Evolutionary conservation across 352 stramenopile genomes (phyloP).

Genomic region (Phytophthora constricta): DNA sequence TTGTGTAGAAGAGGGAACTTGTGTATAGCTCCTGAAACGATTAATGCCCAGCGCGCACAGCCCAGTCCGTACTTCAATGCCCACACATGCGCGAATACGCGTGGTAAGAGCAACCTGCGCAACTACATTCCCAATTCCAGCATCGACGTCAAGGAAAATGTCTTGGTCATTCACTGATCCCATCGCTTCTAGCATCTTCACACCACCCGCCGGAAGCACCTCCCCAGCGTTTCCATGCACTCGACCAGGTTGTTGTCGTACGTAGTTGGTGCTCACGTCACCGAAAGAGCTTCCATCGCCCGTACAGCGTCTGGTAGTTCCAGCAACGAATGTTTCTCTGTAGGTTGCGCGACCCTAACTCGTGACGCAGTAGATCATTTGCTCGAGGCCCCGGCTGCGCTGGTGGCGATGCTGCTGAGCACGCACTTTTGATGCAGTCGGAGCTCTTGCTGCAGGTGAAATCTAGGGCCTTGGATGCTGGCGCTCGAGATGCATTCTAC

Average conservation of each 20-base stretch:
- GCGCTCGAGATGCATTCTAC: too few relatives aligned
- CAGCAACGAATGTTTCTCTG: too few relatives aligned
- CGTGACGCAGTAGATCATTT: too few relatives aligned
- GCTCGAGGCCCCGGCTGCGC: too few relatives aligned
- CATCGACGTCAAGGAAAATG: conserved; percentile 8
- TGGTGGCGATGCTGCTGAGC: not conserved
- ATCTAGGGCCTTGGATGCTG: too few relatives aligned
- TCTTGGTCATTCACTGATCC: not conserved
- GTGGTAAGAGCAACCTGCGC: conserved; percentile 1
- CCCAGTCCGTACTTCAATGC: not conserved
- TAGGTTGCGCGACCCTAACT: not conserved
- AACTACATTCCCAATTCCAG: conserved; percentile 5
- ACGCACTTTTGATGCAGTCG: not conserved
- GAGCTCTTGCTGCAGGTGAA: too few relatives aligned
- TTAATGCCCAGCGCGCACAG: not conserved
- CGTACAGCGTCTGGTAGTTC: not conserved
- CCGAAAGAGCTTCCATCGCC: conserved; percentile 8
- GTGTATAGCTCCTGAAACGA: not conserved
- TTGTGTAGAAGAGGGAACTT: not conserved
- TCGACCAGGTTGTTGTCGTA: conserved; percentile 4
- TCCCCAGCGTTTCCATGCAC: conserved; percentile 9
- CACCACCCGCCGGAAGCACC: not conserved
- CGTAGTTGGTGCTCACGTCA: not conserved
- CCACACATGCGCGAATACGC: not conserved
- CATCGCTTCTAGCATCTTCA: not conserved